Conservation (phyloP, 495 filamentous ascomycete genomes). For the Aspergillus nanangensis region DNA sequence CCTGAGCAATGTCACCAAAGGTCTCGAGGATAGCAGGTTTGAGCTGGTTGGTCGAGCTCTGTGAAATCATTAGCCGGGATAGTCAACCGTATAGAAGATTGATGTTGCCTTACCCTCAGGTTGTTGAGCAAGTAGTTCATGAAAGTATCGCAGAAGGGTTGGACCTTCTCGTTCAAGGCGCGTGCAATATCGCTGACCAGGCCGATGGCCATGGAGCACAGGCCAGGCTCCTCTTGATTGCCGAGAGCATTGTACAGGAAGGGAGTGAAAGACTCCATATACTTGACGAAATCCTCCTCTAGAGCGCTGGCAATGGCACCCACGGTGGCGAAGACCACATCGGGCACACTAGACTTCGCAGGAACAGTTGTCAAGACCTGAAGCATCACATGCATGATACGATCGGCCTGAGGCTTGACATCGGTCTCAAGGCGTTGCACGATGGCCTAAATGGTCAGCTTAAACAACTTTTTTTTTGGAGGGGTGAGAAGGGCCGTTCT, state of each 20-base stretch:
- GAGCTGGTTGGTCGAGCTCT: conserved; percentile 81
- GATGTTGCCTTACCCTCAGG: conserved; percentile 63
- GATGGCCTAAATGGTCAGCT: conserved; percentile 54
- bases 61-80: conserved; percentile 45
- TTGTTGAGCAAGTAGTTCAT: conserved; percentile 96
- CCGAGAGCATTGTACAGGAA: conserved; percentile 89
- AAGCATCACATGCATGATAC: conserved; percentile 85
- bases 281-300: conserved; percentile 88
- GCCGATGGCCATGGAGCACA: conserved; percentile 97
- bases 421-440: conserved; percentile 89
- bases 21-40: conserved; percentile 97
- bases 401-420: conserved; percentile 83
- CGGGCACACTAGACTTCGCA: conserved; percentile 88
- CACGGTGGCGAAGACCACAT: conserved; percentile 85
- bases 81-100: not conserved
- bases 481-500: conserved; percentile 4
- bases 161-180: conserved; percentile 80
- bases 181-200: conserved; percentile 93
- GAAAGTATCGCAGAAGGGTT: conserved; percentile 92
- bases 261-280: conserved; percentile 90
- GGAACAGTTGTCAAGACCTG: conserved; percentile 73
- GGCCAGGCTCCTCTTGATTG: conserved; percentile 89
- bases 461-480: not conserved
- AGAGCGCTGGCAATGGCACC: conserved; percentile 81
- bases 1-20: conserved; percentile 96